Conservation (phyloP, 306 rosid species). For the Cucurbita moschata region DNA sequence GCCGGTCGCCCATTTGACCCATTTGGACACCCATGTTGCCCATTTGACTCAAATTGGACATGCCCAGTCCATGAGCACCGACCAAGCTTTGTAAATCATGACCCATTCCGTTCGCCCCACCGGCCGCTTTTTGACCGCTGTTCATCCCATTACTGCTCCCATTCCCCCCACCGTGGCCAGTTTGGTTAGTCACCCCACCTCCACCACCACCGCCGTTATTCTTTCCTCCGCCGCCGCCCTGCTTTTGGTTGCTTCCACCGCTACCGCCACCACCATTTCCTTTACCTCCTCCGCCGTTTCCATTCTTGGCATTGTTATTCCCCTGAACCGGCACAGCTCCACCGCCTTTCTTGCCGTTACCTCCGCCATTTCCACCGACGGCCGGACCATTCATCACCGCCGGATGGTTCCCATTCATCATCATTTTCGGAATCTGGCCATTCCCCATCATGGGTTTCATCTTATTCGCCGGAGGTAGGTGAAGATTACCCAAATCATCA, state of each 20-base stretch:
- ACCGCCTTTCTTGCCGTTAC: slow-evolving; percentile 22
- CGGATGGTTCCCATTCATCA: slow-evolving; percentile 33
- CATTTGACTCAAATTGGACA: slow-evolving; percentile 33
- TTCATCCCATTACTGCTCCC: background rate
- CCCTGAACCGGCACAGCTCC: slow-evolving; percentile 16
- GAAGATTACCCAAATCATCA: slow-evolving; percentile 40
- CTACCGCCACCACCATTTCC: slow-evolving; percentile 15
- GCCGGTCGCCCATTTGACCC: slow-evolving; percentile 38
- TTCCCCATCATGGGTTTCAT: slow-evolving; percentile 34
- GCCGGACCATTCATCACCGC: slow-evolving; percentile 20
- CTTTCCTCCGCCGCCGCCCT: slow-evolving; percentile 20
- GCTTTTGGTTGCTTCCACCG: slow-evolving; percentile 21
- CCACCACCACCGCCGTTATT: slow-evolving; percentile 7
- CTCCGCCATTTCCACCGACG: slow-evolving; percentile 11
- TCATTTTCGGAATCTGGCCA: slow-evolving; percentile 22
- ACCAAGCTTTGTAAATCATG: slow-evolving; percentile 24
- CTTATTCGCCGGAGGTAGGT: slow-evolving; percentile 19
- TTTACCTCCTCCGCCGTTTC: slow-evolving; percentile 20
- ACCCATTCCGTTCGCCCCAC: slow-evolving; percentile 17
- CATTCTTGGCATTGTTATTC: slow-evolving; percentile 21
- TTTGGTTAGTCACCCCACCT: slow-evolving; percentile 3
- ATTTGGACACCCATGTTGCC: slow-evolving; percentile 4
- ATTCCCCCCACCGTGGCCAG: slow-evolving; percentile 18
- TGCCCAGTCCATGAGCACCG: slow-evolving; percentile 26
- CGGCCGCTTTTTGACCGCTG: slow-evolving; percentile 20